Base-by-base conservation (phyloP, 441 rosid genomes). In the Brassica balearica region DNA sequence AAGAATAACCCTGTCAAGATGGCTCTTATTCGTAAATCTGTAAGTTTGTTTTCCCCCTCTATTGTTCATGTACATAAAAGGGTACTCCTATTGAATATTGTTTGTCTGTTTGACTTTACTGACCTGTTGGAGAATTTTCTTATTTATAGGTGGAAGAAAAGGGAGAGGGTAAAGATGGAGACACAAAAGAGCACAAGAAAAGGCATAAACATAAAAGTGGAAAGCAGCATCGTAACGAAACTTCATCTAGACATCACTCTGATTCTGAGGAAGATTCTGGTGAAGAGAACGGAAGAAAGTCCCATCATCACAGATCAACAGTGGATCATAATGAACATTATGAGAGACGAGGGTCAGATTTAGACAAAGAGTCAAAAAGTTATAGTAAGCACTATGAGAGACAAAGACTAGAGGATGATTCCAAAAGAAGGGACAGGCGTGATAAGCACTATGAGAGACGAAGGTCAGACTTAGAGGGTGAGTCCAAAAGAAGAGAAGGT, bases 1-100 rank as follows among this genome's bases (percentile, higher is more conserved):
- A 92, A 93, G 86, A 93, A 90, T 77, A 95, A 95, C 73, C 98
- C 99, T 7, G 85, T 93, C 3, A 93, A 92, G 83, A 93, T 95
- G 99, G 89, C 93, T 71, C 81, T 82, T 74, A 93, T 92, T 81
- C 89, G 93, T 1, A 90, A 92, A 88, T 95, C 99, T 3, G 99
- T 95, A 84, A 77, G 85, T 65, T 70, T 71, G 8, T 2, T 59
- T 8, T 3, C 8, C 6, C 48, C 12, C 20, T 56, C 20, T 67
- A 29, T 65, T 69, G 51, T 25, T 48, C 20, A 32, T 58, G 27
- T 72, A 32, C 8, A 22, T 46, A 12, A n/a, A n/a, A 34, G 14
- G 12, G 9, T 32, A 29, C 5, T 29, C 6, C 34, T 29, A 5
- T 29, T 29, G 34, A 29, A 29, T 29, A 29, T 29, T 29, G 34